Base-by-base conservation (phyloP, 352 stramenopile species). In the Globisporangium viniferum region DNA sequence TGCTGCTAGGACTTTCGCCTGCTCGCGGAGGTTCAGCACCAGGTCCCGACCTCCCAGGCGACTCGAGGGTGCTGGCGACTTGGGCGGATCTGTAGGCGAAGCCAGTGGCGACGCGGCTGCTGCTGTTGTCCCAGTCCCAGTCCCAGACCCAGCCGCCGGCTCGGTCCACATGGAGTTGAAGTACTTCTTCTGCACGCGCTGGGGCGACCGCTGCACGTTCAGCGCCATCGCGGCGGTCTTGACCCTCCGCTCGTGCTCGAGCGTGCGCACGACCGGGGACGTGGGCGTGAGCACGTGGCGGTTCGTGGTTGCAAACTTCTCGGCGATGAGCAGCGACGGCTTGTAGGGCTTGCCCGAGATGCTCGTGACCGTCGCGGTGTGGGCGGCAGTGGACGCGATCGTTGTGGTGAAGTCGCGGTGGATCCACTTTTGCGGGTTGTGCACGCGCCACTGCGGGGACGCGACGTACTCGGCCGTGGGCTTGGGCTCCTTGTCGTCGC, bases 101-200 rank as follows among this genome's bases (percentile, higher is more conserved):
- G 48, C 36, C 56, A 27, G 9, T 3, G 24, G 41, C 8, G 41
- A 20, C 1, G 29, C 18, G 6, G 54, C 12, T 18, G 39, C 39
- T 18, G 39, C 7, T 39, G 24, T 24, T 24, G 31, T 33, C 31
- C 31, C 31, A 33, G 31, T 33, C 31, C 36, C 36, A 44, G 36
- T 44, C 36, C 10, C 36, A 41, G 10, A 5, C 20, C 12, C 29
- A 5, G 49, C 24, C 31, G 46, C 12, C 33, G 70, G 36, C 54
- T 84, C 68, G 22, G 74, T 79, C 81, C 81, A 90, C 78, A 90
- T 87, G 36, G 81, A 90, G 41, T 70, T 73, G 55, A 90, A 86
- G 61, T 87, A 90, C 49, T 84, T 90, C 65, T 79, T 83, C 31
- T 74, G 67, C 29, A 59, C 63, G 10, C 68, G 70, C 46, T 81